Evolutionary conservation across 768 basidiomycete genomes (phyloP).

Genomic region (Hortiboletus campestris): DNA sequence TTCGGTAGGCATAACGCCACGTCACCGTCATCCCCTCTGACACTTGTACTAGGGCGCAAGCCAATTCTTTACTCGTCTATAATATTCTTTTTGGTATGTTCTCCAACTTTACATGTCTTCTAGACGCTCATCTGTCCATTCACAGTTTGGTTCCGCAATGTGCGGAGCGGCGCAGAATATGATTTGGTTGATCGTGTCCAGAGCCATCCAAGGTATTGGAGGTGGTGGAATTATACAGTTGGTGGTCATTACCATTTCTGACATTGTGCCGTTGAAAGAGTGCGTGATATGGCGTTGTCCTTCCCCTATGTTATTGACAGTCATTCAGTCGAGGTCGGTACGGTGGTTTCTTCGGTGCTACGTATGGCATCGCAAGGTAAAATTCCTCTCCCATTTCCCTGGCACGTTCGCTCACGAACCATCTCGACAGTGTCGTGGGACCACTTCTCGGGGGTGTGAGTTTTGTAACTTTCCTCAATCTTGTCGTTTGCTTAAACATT

Average conservation of each 20-base stretch:
- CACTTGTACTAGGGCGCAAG: conserved; percentile 51
- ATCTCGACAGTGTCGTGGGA: conserved; percentile 54
- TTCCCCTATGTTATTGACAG: conserved; percentile 15
- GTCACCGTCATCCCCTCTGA: conserved; percentile 14
- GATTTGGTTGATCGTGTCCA: conserved; percentile 71
- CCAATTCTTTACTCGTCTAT: conserved; percentile 68
- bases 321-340: conserved; percentile 69
- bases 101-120: background rate
- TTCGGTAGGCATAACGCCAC: conserved; percentile 26
- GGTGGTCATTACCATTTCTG: conserved; percentile 75
- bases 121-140: background rate
- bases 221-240: conserved; percentile 79
- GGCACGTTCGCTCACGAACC: background rate
- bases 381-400: background rate
- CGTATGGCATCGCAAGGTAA: conserved; percentile 68
- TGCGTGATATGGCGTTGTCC: conserved; percentile 32
- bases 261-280: conserved; percentile 81
- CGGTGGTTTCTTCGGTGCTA: conserved; percentile 69
- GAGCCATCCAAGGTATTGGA: conserved; percentile 82
- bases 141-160: conserved; percentile 71
- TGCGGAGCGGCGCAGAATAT: conserved; percentile 81
- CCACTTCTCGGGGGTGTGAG: conserved; percentile 81
- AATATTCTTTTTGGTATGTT: conserved; percentile 60
- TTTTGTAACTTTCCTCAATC: background rate
- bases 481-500: conserved; percentile 1